Percentiles rank a stretch among this genome's conserved stretches.
phyloP scores from a whole-genome alignment of 192 early-diverging fungal species.

The Linnemannia hyalina region DNA sequence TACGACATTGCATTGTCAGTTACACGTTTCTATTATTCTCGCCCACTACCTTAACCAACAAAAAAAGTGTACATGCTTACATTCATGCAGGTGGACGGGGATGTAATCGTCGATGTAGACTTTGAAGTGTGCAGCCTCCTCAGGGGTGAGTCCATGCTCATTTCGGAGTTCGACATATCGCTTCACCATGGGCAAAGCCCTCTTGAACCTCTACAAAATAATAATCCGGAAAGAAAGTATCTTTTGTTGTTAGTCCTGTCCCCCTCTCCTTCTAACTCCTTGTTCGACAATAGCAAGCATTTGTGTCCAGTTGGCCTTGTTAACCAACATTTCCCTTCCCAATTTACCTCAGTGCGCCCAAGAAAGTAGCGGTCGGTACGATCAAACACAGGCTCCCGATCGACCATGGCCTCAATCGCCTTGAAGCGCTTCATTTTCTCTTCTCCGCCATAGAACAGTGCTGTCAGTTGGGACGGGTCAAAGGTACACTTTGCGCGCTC shows the following conservation, averaged over 20 bases:
- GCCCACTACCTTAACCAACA: not conserved
- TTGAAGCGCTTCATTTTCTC: constrained; percentile 43
- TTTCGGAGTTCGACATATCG: constrained; percentile 62
- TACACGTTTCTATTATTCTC: not conserved
- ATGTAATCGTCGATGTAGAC: constrained; percentile 66
- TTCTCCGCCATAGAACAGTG: constrained; percentile 60
- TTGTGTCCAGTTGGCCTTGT: not conserved
- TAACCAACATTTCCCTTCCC: not conserved
- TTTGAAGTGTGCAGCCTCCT: constrained; percentile 55
- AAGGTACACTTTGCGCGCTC: constrained; percentile 65
- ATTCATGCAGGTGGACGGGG: constrained; percentile 57
- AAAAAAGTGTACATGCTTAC: constrained; percentile 6
- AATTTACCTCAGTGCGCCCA: constrained; percentile 63
- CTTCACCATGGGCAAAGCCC: constrained; percentile 59
- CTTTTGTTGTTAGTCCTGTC: not conserved
- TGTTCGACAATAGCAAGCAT: too few species aligned
- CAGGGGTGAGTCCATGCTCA: constrained; percentile 59
- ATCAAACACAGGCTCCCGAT: constrained; percentile 59
- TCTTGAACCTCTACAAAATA: constrained; percentile 55
- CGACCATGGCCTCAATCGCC: constrained; percentile 57
- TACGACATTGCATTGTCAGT: not conserved
- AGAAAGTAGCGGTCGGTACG: constrained; percentile 64
- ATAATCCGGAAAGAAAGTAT: not conserved
- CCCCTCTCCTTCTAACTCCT: not conserved
- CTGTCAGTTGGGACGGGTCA: constrained; percentile 51